Evolutionary conservation across 2,329 filamentous ascomycete genomes (phyloP).

Genomic region (Aspergillus niger): DNA sequence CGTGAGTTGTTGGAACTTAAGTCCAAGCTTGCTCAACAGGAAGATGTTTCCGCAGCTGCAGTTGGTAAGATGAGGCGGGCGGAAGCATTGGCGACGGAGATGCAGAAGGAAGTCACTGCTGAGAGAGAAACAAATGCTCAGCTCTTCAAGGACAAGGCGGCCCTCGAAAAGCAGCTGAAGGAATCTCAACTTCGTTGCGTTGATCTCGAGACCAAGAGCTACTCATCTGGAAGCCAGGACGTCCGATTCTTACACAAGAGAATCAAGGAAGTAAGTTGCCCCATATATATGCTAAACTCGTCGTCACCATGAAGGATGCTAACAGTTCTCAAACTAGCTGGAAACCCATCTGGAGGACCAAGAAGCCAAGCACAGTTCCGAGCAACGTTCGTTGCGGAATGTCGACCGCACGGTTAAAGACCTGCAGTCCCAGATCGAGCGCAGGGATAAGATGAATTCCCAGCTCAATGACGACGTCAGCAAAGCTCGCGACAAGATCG

Average conservation of each 20-base stretch:
- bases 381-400: slow-evolving; percentile 84
- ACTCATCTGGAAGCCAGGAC: slow-evolving; percentile 90
- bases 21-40: slow-evolving; percentile 83
- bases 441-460: slow-evolving; percentile 82
- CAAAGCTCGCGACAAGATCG: slow-evolving; percentile 85
- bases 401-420: slow-evolving; percentile 94
- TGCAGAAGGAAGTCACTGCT: slow-evolving; percentile 86
- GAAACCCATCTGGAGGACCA: slow-evolving; percentile 84
- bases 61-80: slow-evolving; percentile 97
- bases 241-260: slow-evolving; percentile 92
- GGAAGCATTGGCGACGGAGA: slow-evolving; percentile 81
- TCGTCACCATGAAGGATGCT: slow-evolving; percentile 23
- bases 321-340: slow-evolving; percentile 58
- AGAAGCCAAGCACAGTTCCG: slow-evolving; percentile 74
- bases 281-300: not conserved
- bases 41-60: slow-evolving; percentile 87
- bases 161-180: slow-evolving; percentile 84
- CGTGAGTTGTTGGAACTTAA: slow-evolving; percentile 88
- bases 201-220: slow-evolving; percentile 95
- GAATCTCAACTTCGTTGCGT: slow-evolving; percentile 88
- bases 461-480: slow-evolving; percentile 81
- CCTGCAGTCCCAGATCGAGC: slow-evolving; percentile 86
- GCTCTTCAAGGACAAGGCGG: slow-evolving; percentile 86
- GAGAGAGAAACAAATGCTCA: slow-evolving; percentile 81
- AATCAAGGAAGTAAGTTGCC: slow-evolving; percentile 79